phyloP scores from a whole-genome alignment of 164 flowering plant species.

The Magnolia sinica region DNA sequence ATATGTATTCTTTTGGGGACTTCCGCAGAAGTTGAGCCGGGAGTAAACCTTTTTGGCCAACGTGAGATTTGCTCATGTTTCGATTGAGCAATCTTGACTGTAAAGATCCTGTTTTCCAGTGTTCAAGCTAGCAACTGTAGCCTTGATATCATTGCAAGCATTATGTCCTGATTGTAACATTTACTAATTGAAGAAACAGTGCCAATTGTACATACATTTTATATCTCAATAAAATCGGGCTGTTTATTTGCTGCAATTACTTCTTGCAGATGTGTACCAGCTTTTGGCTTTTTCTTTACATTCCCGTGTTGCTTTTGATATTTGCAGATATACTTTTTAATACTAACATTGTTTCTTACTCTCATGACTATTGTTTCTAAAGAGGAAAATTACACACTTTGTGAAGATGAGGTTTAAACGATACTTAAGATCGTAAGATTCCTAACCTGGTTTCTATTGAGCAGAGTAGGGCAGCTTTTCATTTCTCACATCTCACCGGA shows the following conservation, averaged over 20 bases:
- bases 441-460: too few species aligned
- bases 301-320: background rate
- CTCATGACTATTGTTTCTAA: too few species aligned
- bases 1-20: slow-evolving; percentile 50
- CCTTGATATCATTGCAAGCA: slow-evolving; percentile 27
- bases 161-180: slow-evolving; percentile 43
- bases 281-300: background rate
- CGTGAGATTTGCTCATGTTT: slow-evolving; percentile 21
- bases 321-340: background rate
- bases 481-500: too few species aligned
- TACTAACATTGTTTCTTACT: too few species aligned
- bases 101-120: slow-evolving; percentile 40
- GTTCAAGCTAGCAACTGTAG: slow-evolving; percentile 36
- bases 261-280: background rate
- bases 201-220: slow-evolving; percentile 56
- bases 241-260: slow-evolving; percentile 9
- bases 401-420: too few species aligned
- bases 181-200: slow-evolving; percentile 40
- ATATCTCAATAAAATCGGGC: slow-evolving; percentile 36
- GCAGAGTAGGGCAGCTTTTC: too few species aligned
- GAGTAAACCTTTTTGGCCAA: slow-evolving; percentile 30
- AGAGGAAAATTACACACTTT: too few species aligned
- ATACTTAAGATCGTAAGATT: too few species aligned
- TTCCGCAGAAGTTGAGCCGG: slow-evolving; percentile 29
- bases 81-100: slow-evolving; percentile 36